phyloP scores from a whole-genome alignment of 331 rosid species.

The Spiraea crenata region DNA sequence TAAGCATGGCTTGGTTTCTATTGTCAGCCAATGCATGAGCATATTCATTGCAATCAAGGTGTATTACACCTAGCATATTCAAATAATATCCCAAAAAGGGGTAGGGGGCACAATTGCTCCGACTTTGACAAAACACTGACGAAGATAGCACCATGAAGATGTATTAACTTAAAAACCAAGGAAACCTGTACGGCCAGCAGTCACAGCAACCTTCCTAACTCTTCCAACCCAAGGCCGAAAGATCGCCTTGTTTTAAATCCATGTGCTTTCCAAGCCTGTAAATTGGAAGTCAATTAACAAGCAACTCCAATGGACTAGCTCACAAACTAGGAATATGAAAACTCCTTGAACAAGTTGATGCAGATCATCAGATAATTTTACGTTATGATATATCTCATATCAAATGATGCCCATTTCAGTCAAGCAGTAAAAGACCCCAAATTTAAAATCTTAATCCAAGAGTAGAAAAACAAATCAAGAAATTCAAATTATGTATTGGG shows the following conservation, averaged over 20 bases:
- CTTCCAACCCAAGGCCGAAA: constrained; percentile 70
- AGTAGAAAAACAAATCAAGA: neutral
- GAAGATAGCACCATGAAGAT: constrained; percentile 16
- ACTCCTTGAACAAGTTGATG: neutral
- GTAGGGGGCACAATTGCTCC: constrained; percentile 16
- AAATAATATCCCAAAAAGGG: neutral
- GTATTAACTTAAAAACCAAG: neutral
- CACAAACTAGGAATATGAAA: neutral
- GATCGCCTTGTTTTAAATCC: constrained; percentile 62
- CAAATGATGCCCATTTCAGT: too few species aligned
- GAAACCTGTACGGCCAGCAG: constrained; percentile 12
- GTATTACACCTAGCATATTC: neutral
- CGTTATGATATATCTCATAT: neutral
- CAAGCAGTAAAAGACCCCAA: too few species aligned
- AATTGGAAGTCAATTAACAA: constrained; percentile 11
- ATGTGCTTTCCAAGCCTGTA: constrained; percentile 81
- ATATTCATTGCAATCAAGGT: neutral
- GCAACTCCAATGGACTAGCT: neutral
- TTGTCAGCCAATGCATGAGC: neutral
- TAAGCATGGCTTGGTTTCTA: neutral
- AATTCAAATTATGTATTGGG: neutral
- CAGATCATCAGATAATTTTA: constrained; percentile 2
- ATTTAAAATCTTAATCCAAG: neutral
- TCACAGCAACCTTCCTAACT: constrained; percentile 30
- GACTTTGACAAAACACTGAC: constrained; percentile 17